A percentile compares a stretch with the other conserved stretches of the same genome.
Conservation (phyloP, 495 filamentous ascomycete genomes). For the Trypethelium eluteriae region DNA sequence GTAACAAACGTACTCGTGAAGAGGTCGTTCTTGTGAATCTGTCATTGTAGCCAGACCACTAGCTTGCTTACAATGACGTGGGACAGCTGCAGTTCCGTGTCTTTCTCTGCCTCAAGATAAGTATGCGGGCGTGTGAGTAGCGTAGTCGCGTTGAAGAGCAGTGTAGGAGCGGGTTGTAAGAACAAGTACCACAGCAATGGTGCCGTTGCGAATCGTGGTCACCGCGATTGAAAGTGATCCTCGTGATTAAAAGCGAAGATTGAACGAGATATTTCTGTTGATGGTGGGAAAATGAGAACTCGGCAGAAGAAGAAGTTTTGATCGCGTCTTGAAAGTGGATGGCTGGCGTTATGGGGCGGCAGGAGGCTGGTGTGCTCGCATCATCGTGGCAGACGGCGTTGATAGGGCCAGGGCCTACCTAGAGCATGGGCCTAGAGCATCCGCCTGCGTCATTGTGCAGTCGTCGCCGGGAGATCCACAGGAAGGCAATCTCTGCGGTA, state of each 20-base stretch:
- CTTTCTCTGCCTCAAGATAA: background rate
- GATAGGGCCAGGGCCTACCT: background rate
- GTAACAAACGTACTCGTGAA: conserved; percentile 32
- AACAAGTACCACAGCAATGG: background rate
- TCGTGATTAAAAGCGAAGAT: background rate
- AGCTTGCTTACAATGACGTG: background rate
- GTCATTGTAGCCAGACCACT: conserved; percentile 12
- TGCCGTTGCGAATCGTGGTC: background rate
- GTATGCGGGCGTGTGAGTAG: background rate
- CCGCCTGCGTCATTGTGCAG: conserved; percentile 9
- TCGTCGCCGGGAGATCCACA: background rate
- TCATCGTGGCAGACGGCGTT: background rate
- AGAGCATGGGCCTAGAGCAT: background rate
- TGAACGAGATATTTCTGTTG: too few relatives aligned
- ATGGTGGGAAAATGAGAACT: too few relatives aligned
- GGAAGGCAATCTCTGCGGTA: background rate
- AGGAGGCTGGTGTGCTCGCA: background rate
- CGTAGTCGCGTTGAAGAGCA: background rate
- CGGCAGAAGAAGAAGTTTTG: background rate
- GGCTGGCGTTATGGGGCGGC: background rate
- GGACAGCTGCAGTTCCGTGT: background rate
- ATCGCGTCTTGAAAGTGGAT: background rate
- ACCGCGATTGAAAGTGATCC: background rate
- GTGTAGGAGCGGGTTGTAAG: background rate
- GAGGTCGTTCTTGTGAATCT: conserved; percentile 23